Evolutionary conservation across 2,329 filamentous ascomycete genomes (phyloP).

Genomic region (Aspergillus unguis): DNA sequence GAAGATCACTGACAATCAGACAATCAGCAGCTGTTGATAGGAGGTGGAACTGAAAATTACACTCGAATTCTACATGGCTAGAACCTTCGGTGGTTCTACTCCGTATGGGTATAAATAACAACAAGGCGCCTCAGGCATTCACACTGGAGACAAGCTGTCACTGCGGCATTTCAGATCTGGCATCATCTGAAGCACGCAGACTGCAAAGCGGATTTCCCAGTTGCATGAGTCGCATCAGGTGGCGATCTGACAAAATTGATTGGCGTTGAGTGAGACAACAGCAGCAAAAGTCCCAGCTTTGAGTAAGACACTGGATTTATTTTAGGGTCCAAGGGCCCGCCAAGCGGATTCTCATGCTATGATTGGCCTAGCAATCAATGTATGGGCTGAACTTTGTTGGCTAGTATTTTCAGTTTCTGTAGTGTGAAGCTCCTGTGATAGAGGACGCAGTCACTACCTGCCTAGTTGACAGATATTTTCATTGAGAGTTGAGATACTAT

Average conservation of each 20-base stretch:
- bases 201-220: not conserved
- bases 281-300: not conserved
- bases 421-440: no score
- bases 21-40: not conserved
- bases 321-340: constrained; percentile 17
- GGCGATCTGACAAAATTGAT: constrained; percentile 8
- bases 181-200: not conserved
- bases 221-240: not conserved
- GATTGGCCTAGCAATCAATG: constrained; percentile 11
- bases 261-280: constrained; percentile 14
- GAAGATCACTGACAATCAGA: not conserved
- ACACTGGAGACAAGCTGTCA: not conserved
- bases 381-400: not conserved
- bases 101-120: constrained; percentile 15
- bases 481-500: no score
- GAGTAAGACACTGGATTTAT: constrained; percentile 24
- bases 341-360: not conserved
- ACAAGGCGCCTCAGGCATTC: constrained; percentile 4
- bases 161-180: not conserved
- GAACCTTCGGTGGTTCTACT: not conserved
- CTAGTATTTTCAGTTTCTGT: not conserved
- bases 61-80: not conserved
- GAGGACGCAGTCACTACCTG: no score
- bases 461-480: no score
- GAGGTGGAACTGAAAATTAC: not conserved